phyloP scores from a whole-genome alignment of 2,329 filamentous ascomycete genomes.

The Cytospora piceicola region DNA sequence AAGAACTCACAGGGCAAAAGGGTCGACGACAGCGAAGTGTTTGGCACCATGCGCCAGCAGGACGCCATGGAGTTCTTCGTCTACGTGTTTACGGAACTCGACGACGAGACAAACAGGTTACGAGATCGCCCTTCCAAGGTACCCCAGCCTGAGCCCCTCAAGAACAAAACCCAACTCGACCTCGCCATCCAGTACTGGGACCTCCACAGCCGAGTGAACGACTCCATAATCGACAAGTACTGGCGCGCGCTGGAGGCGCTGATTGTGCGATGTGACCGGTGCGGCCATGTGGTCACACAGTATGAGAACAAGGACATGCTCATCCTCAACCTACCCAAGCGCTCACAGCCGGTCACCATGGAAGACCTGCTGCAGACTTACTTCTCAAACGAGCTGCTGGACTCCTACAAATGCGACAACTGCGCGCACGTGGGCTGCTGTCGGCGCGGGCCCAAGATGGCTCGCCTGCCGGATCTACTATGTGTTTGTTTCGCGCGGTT shows the following conservation, averaged over 20 bases:
- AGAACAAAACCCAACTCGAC: conserved; percentile 43
- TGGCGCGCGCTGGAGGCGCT: conserved; percentile 79
- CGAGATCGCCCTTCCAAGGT: conserved; percentile 45
- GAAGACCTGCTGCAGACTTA: conserved; percentile 72
- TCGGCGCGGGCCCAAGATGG: conserved; percentile 73
- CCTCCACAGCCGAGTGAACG: conserved; percentile 68
- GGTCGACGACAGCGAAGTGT: conserved; percentile 52
- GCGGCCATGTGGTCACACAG: conserved; percentile 53
- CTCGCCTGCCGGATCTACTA: conserved; percentile 77
- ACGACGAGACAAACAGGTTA: conserved; percentile 78
- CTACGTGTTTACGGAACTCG: conserved; percentile 79
- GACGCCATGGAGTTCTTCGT: conserved; percentile 90
- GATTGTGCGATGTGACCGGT: conserved; percentile 68
- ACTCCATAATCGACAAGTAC: conserved; percentile 76
- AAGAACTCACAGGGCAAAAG: conserved; percentile 35
- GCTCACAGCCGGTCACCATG: conserved; percentile 41
- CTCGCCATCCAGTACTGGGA: conserved; percentile 78
- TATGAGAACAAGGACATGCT: conserved; percentile 59
- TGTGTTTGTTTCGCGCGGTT: conserved; percentile 75
- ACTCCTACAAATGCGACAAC: conserved; percentile 73
- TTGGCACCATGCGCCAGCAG: conserved; percentile 76
- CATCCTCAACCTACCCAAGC: conserved; percentile 46
- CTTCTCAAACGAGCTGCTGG: conserved; percentile 68
- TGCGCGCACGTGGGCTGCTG: conserved; percentile 72
- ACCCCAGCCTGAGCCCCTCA: conserved; percentile 31